Evolutionary conservation across 495 filamentous ascomycete species (phyloP).

Genomic region (Tuber microsphaerosporum): DNA sequence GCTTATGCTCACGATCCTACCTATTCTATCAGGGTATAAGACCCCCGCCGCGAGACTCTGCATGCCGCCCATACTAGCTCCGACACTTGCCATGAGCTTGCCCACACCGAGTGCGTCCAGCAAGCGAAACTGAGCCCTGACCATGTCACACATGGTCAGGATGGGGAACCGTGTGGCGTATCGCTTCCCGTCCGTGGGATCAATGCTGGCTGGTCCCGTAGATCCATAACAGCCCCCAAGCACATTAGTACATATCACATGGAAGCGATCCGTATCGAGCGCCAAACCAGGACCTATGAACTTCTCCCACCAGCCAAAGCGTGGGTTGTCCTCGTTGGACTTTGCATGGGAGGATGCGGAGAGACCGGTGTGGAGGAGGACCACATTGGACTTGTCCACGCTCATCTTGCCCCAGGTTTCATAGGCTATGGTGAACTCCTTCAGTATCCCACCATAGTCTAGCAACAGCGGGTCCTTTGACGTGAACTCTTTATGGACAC

Average conservation of each 20-base stretch:
- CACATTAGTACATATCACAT: conserved; percentile 93
- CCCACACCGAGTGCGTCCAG: conserved; percentile 71
- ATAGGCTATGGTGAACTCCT: conserved; percentile 81
- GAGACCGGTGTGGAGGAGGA: conserved; percentile 87
- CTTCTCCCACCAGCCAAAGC: conserved; percentile 98
- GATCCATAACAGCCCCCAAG: conserved; percentile 94
- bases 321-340: conserved; percentile 73
- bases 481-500: conserved; percentile 67
- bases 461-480: conserved; percentile 68
- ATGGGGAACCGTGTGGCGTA: conserved; percentile 98
- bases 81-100: conserved; percentile 85
- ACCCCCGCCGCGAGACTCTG: conserved; percentile 88
- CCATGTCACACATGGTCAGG: conserved; percentile 95
- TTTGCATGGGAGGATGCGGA: conserved; percentile 94
- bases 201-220: conserved; percentile 79
- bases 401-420: conserved; percentile 90
- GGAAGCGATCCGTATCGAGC: conserved; percentile 85
- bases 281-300: conserved; percentile 88
- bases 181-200: conserved; percentile 76
- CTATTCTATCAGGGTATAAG: conserved; percentile 71
- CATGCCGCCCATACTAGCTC: conserved; percentile 98
- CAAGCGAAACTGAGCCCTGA: conserved; percentile 85
- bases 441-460: conserved; percentile 87
- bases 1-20: conserved; percentile 78
- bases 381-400: conserved; percentile 73